These are phyloP conservation scores for Eragrostis tef DNA, from an alignment of 202 grass and related monocot species.

Conservation along the genomic window DNA sequence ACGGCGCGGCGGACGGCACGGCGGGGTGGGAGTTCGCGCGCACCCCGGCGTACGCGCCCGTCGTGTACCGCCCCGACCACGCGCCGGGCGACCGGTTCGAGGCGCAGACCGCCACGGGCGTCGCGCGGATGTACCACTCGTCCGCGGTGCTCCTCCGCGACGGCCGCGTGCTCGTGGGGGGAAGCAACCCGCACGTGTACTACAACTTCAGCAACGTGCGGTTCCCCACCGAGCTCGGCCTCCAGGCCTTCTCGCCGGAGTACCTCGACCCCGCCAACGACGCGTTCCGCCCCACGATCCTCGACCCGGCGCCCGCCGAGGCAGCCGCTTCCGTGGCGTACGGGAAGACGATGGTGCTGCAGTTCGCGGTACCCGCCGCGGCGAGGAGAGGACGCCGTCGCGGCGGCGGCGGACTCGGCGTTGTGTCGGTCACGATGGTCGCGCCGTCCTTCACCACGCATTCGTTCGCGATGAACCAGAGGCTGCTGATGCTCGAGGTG, in stretches of 20 bases:
- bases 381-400: neutral
- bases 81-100: conserved; percentile 54
- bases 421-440: conserved; percentile 59
- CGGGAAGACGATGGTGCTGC: conserved; percentile 43
- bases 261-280: conserved; percentile 64
- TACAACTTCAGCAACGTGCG: conserved; percentile 75
- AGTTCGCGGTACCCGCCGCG: conserved; percentile 37
- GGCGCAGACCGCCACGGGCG: conserved; percentile 49
- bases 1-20: conserved; percentile 69
- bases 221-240: conserved; percentile 87
- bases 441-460: conserved; percentile 83
- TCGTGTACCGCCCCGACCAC: conserved; percentile 59
- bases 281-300: conserved; percentile 50
- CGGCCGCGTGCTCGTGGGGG: conserved; percentile 74
- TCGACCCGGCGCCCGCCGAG: conserved; percentile 28
- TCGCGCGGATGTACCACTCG: conserved; percentile 79
- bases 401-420: neutral
- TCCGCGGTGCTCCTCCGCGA: conserved; percentile 74
- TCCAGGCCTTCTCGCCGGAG: conserved; percentile 77
- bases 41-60: conserved; percentile 51
- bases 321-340: conserved; percentile 40
- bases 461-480: conserved; percentile 90
- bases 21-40: conserved; percentile 75
- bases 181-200: conserved; percentile 82
- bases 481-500: conserved; percentile 59